Evolutionary conservation across 257 asterid genomes (phyloP), one percentile per base, ranked within the genome.

Genomic region (Prunella vulgaris): DNA sequence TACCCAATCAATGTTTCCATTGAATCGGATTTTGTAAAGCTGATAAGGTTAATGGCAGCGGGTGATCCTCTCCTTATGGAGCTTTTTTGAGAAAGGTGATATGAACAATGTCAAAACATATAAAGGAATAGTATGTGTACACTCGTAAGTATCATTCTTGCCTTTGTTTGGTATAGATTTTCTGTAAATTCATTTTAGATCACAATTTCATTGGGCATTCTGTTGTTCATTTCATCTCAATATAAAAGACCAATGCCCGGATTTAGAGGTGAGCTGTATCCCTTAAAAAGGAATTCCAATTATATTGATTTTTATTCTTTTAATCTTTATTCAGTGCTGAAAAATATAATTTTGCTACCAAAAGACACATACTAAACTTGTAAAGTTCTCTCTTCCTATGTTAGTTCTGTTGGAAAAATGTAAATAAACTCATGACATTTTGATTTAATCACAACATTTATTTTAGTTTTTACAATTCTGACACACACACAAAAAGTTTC

Each of bases 41-140:
- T 74, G 74, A 13, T 74, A 67, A 58, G 68, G 65, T 70, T 74
- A 37, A 74, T 74, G 78, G 78, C 78, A 3, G 78, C 64, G 33
- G 78, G 74, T 13, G 78, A 74, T 25, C 78, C 78, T 7, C 78
- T 74, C 68, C 78, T 74, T 27, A 74, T 74, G 78, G 78, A 74
- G 64, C 69, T 74, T 7, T 74, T 74, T 68, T 68, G 69, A 64
- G 66, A 48, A 37, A 7, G 66, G 33, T 51, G 9, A 24, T 24
- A 8, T 33, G 2, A 4, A 22, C 46, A 27, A 12, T 68, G 53
- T 15, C 20, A 51, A 53, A 49, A 10, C 35, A 53, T 68, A 33
- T 7, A 53, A 68, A 68, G 33, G 10, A 13, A 53, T 2, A 18
- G 7, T n/a, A 44, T 40, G 3, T 28, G 2, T 14, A 15, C 7